Conservation (phyloP, 148 eudicot species). For the Selenicereus undatus region DNA sequence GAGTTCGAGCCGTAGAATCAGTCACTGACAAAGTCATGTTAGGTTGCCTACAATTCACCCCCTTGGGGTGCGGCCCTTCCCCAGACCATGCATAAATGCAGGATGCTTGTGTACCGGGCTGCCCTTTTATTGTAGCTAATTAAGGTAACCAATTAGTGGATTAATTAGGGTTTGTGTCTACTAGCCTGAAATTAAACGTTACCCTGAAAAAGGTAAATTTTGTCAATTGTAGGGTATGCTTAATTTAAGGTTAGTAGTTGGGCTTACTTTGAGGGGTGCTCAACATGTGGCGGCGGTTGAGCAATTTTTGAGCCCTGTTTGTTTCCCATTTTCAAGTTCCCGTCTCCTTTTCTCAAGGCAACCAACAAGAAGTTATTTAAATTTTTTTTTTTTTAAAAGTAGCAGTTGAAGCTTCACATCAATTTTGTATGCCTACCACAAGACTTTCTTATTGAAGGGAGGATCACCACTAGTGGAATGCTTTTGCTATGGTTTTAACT, state of each 20-base stretch:
- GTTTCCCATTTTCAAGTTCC: not conserved
- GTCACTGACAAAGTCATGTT: too few species aligned
- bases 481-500: too few species aligned
- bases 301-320: not conserved
- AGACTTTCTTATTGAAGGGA: too few species aligned
- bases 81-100: too few species aligned
- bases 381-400: too few species aligned
- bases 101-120: too few species aligned
- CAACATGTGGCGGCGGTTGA: constrained; percentile 4
- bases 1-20: too few species aligned
- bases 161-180: not conserved
- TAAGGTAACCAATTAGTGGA: not conserved
- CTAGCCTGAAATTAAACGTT: not conserved
- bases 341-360: not conserved
- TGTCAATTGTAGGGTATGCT: constrained; percentile 6
- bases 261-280: constrained; percentile 4
- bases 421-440: not conserved
- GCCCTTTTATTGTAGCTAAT: too few species aligned
- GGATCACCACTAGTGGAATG: too few species aligned
- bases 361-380: too few species aligned
- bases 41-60: too few species aligned
- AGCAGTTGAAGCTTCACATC: not conserved
- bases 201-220: not conserved
- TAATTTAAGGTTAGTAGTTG: not conserved
- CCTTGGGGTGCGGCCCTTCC: too few species aligned